Evolutionary conservation across 305 asterid genomes (phyloP).

Genomic region (Solanum chacoense): DNA sequence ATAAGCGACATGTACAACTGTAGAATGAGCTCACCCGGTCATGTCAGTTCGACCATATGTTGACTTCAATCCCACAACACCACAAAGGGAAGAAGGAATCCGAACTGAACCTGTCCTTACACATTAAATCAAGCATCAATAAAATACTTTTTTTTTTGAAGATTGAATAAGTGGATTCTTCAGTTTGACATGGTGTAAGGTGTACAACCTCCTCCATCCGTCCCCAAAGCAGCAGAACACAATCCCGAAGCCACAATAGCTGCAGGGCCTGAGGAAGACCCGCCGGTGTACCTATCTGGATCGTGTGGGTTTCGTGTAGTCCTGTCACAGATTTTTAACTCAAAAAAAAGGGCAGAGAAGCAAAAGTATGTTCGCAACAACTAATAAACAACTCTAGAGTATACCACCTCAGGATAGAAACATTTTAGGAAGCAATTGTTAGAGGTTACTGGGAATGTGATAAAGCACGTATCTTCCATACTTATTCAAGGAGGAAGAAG

Average conservation of each 20-base stretch:
- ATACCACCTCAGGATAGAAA: background rate
- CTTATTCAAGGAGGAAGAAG: too few species aligned
- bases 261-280: conserved; percentile 97
- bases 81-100: conserved; percentile 93
- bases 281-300: conserved; percentile 93
- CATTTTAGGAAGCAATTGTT: background rate
- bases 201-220: conserved; percentile 98
- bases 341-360: background rate
- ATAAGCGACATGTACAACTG: background rate
- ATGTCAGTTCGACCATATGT: conserved; percentile 85
- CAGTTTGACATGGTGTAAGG: conserved; percentile 11
- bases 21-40: conserved; percentile 46
- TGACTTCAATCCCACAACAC: conserved; percentile 89
- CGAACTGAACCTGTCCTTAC: conserved; percentile 77
- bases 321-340: conserved; percentile 31
- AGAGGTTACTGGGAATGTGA: background rate
- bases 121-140: conserved; percentile 12
- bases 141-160: conserved; percentile 2
- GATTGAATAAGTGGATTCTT: conserved; percentile 9
- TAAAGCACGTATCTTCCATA: too few species aligned
- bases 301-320: conserved; percentile 96
- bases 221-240: conserved; percentile 95
- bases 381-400: background rate
- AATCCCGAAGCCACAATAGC: conserved; percentile 96
- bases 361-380: background rate